phyloP scores from a whole-genome alignment of 2,329 filamentous ascomycete species.

The Ophiosphaerella korrae region DNA sequence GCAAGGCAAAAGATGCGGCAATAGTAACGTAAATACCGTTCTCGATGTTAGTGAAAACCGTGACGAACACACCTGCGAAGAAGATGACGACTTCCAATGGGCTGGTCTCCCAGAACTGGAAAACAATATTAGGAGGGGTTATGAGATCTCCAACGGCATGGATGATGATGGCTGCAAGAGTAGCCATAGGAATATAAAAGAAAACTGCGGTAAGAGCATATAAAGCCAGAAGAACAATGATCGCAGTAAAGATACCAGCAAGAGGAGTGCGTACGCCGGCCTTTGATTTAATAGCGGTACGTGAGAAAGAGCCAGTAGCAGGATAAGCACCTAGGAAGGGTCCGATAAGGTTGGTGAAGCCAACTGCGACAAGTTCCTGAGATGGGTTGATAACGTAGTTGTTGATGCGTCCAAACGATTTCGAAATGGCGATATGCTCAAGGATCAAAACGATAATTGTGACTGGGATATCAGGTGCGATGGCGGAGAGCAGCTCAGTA shows the following conservation, averaged over 20 bases:
- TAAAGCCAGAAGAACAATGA: conserved; percentile 85
- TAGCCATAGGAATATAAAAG: conserved; percentile 86
- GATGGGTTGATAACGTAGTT: conserved; percentile 96
- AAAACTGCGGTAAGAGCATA: conserved; percentile 88
- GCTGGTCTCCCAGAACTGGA: conserved; percentile 93
- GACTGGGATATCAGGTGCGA: conserved; percentile 76
- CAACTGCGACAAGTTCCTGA: conserved; percentile 94
- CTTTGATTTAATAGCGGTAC: conserved; percentile 96
- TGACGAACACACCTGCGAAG: conserved; percentile 89
- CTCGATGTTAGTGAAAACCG: conserved; percentile 86
- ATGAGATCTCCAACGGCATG: conserved; percentile 94
- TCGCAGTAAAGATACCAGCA: conserved; percentile 84
- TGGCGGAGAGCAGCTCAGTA: conserved; percentile 67
- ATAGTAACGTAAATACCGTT: conserved; percentile 91
- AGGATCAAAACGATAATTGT: conserved; percentile 93
- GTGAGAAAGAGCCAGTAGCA: conserved; percentile 92
- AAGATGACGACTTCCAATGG: conserved; percentile 91
- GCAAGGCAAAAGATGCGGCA: conserved; percentile 72
- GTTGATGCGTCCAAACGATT: conserved; percentile 94
- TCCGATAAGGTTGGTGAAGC: conserved; percentile 83
- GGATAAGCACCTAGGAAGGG: conserved; percentile 92
- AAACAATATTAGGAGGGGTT: conserved; percentile 86
- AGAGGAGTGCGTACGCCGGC: conserved; percentile 91
- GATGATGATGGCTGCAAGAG: conserved; percentile 87
- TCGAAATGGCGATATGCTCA: conserved; percentile 96